These are phyloP conservation scores for Saccharomyces mikatae DNA, from an alignment of 805 yeast genomes.

Conservation along the genomic window DNA sequence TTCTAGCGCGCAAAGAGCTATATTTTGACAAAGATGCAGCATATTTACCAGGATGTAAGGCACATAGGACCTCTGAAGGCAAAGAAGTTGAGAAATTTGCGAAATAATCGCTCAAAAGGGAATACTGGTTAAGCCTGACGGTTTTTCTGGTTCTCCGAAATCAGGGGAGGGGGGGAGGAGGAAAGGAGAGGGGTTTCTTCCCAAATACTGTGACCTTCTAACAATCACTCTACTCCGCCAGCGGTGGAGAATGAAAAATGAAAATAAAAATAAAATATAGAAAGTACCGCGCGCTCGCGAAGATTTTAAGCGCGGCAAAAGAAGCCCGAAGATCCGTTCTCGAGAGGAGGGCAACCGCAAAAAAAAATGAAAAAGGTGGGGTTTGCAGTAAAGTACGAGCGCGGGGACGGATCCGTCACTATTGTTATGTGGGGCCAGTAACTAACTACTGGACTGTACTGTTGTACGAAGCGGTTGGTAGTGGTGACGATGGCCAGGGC, in stretches of 20 bases:
- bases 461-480: not conserved
- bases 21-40: not conserved
- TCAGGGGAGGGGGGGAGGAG: not conserved
- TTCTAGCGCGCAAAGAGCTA: not conserved
- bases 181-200: not conserved
- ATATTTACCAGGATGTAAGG: not conserved
- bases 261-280: not conserved
- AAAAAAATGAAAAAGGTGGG: not conserved
- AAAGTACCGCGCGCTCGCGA: not conserved
- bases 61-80: not conserved
- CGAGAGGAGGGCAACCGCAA: not conserved
- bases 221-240: not conserved
- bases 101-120: not conserved
- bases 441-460: not conserved
- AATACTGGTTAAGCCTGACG: not conserved
- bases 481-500: not conserved
- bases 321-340: not conserved
- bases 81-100: not conserved
- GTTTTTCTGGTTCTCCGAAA: not conserved
- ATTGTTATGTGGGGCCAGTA: not conserved
- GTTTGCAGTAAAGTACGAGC: not conserved
- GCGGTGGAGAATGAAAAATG: not conserved
- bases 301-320: not conserved
- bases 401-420: not conserved
- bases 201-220: not conserved